These are phyloP conservation scores for Waitea zeae DNA, from an alignment of 1,284 basidiomycete species.

Conservation along the genomic window DNA sequence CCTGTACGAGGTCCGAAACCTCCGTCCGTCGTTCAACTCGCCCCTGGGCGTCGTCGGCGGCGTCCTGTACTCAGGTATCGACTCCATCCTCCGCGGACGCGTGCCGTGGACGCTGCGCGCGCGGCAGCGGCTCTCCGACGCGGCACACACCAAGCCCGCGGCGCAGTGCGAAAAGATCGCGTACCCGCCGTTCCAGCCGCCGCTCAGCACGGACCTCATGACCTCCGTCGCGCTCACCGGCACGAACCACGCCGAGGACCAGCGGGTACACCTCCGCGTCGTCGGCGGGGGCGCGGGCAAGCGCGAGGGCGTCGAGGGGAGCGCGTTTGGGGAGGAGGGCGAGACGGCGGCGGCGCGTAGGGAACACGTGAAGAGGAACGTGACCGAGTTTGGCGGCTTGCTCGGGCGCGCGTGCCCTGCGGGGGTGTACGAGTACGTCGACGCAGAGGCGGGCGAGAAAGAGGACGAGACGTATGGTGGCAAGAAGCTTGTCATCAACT, in stretches of 20 bases:
- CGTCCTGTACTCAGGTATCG: constrained; percentile 80
- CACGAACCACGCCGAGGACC: constrained; percentile 95
- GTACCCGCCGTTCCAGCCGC: constrained; percentile 83
- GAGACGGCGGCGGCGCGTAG: constrained; percentile 31
- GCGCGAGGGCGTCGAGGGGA: constrained; percentile 26
- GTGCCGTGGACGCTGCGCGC: constrained; percentile 89
- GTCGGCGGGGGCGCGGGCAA: constrained; percentile 45
- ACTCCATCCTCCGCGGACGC: constrained; percentile 74
- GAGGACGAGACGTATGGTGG: constrained; percentile 54
- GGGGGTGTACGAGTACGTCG: constrained; percentile 94
- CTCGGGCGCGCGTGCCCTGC: constrained; percentile 88
- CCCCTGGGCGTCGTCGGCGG: constrained; percentile 80
- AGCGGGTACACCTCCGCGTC: constrained; percentile 63
- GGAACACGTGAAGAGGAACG: constrained; percentile 67
- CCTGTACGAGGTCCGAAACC: constrained; percentile 82
- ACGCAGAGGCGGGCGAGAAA: constrained; percentile 29
- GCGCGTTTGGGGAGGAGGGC: too few relatives aligned
- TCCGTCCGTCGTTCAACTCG: constrained; percentile 86
- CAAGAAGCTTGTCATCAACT: constrained; percentile 92
- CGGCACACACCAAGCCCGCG: constrained; percentile 56
- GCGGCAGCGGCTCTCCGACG: constrained; percentile 40
- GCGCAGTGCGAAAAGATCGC: constrained; percentile 65
- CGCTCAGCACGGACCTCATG: constrained; percentile 87
- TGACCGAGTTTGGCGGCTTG: constrained; percentile 71
- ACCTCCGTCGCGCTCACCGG: constrained; percentile 85